Evolutionary conservation across 345 rosid genomes (phyloP), one percentile per base, ranked within the genome.

Genomic region (Eucalyptus regnans): DNA sequence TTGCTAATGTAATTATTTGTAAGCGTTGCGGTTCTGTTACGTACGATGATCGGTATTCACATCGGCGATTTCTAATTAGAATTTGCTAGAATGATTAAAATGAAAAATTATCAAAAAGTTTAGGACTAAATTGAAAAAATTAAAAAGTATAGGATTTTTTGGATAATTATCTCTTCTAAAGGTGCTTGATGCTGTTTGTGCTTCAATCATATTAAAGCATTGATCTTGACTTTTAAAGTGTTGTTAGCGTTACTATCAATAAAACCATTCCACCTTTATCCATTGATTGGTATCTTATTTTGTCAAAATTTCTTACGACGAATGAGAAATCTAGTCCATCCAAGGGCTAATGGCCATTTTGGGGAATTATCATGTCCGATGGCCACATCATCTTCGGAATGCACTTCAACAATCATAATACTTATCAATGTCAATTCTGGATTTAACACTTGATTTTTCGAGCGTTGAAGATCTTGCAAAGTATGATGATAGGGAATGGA

Each of bases 31-130:
- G 18, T n/a, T 29, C 8, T 62, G 29, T 2, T 9, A 7, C 2
- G 3, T 29, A 62, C 0, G 0, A 64, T 6, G 18, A 13, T n/a
- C 1, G 18, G 15, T 12, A 14, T 29, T 29, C 9, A 64, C 0
- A 5, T 64, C 0, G n/a, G 18, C 0, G 41, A 7, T 66, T 66
- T n/a, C 0, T 2, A 6, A n/a, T 0, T 1, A 15, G 0, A n/a
- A 66, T n/a, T 66, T 3, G 3, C 2, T 0, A 31, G 0, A 64
- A 64, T 0, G 11, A n/a, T 2, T 66, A 66, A 4, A 66, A 14
- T 15, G 4, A 15, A 5, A n/a, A 15, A 66, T 31, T 8, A 1
- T 66, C 1, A 31, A 66, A 66, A 31, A 8, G 0, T 8, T 31
- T 66, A 66, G 2, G 3, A 66, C 0, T 31, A 66, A 66, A 66